Percentiles rank a stretch among this genome's conserved stretches.
Evolutionary conservation across 1,284 basidiomycete species (phyloP).

Genomic region (Phellinidium pouzarii): DNA sequence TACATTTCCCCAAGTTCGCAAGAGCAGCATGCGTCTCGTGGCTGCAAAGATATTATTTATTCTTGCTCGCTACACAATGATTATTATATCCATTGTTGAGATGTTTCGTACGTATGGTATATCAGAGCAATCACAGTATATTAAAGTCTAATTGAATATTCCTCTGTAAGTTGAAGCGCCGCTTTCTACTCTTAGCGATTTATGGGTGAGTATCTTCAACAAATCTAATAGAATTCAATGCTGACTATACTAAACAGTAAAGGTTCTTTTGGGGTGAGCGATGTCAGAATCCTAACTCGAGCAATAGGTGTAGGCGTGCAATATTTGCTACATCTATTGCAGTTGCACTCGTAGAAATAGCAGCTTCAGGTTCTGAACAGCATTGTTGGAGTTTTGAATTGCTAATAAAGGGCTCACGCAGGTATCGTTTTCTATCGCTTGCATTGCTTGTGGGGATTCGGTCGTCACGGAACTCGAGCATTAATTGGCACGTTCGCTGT

Average conservation of each 20-base stretch:
- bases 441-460: slow-evolving; percentile 10
- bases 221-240: background rate
- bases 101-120: background rate
- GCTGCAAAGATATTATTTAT: slow-evolving; percentile 5
- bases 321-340: slow-evolving; percentile 1
- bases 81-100: slow-evolving; percentile 1
- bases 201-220: slow-evolving; percentile 7
- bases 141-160: too few relatives aligned
- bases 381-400: background rate
- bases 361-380: background rate
- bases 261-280: too few relatives aligned
- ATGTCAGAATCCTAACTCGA: too few relatives aligned
- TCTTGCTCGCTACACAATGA: slow-evolving; percentile 10
- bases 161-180: background rate
- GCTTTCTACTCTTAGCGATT: background rate
- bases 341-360: slow-evolving; percentile 5
- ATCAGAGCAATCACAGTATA: background rate
- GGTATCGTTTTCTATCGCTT: slow-evolving; percentile 16
- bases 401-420: background rate
- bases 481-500: background rate
- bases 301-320: slow-evolving; percentile 5
- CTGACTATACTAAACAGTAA: background rate
- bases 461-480: background rate
- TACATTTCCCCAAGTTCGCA: background rate
- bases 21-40: too few relatives aligned